Evolutionary conservation across 2,329 filamentous ascomycete genomes (phyloP).

Genomic region (Beauveria brongniartii): DNA sequence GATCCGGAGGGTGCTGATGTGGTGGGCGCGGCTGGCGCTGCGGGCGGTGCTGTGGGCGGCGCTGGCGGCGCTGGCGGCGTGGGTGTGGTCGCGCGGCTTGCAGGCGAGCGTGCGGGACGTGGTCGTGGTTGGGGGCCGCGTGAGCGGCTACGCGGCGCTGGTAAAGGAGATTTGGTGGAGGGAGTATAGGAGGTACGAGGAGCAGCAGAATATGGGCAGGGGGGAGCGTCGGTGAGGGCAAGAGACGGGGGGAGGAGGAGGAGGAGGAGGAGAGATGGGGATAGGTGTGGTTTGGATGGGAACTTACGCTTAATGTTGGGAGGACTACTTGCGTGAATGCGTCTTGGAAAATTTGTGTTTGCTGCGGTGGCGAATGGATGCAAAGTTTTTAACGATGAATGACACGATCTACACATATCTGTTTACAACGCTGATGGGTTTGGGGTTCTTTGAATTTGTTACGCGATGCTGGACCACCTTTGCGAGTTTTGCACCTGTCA

Average conservation of each 20-base stretch:
- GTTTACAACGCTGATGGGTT: not conserved
- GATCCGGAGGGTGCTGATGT: conserved; percentile 64
- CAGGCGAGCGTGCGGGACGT: conserved; percentile 56
- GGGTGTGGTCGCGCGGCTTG: conserved; percentile 57
- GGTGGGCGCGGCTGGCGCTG: conserved; percentile 63
- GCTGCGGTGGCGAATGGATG: not conserved
- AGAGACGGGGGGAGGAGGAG: not conserved
- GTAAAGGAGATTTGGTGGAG: conserved; percentile 46
- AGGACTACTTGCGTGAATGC: not conserved
- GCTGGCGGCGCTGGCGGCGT: conserved; percentile 44
- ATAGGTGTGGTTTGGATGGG: not conserved
- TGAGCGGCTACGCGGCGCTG: conserved; percentile 38
- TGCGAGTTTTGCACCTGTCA: not conserved
- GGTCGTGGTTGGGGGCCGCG: conserved; percentile 32
- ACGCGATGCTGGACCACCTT: not conserved
- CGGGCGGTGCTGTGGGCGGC: conserved; percentile 56
- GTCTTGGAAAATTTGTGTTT: not conserved
- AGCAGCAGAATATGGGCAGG: conserved; percentile 28
- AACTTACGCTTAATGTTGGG: not conserved
- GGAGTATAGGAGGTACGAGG: conserved; percentile 51
- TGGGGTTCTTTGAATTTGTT: not conserved
- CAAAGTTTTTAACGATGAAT: conserved; percentile 1
- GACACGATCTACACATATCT: not conserved
- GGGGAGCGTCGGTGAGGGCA: not conserved
- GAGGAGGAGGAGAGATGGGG: not conserved